Evolutionary conservation across 1,139 yeast genomes (phyloP), one percentile per base, ranked within the genome.

Genomic region (Suhomyces wounanorum): DNA sequence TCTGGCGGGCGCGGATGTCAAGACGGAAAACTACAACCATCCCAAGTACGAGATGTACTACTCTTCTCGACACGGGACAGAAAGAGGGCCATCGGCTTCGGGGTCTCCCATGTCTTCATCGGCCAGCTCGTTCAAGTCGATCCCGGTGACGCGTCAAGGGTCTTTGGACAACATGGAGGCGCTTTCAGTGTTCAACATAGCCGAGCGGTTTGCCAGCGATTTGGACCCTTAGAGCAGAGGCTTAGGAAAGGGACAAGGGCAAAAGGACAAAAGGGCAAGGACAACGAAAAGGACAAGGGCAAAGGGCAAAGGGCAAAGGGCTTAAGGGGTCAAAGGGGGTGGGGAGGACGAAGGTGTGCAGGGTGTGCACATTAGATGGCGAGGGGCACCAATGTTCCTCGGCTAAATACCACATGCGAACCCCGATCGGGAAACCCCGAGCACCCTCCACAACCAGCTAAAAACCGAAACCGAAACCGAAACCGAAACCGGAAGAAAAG

Each of bases 151-250:
- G 9, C 44, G 50, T 14, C 44, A 37, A 28, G 18, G 44, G 13
- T 48, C 54, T 7, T 16, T 41, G 33, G 59, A 55, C 3, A 54
- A 46, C 37, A 42, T 55, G 9, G 58, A 61, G 9, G 53, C 54
- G 41, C 48, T 57, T 26, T 59, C 63, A 13, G 52, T 66, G 28
- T 59, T 65, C 44, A 53, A 57, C 44, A 62, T 63, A 9, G 71
- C 71, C 6, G 67, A 67, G 52, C 56, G 59, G 50, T 68, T 68
- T 56, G 66, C 64, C n/a, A 60, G 59, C 43, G 66, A 64, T 44
- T 51, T 49, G 30, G 45, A 28, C 11, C 36, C 43, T 3, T 40
- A 30, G 26, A 23, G 30, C 23, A 4, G 3, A 21, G 6, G 40
- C 23, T n/a, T n/a, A n/a, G n/a, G n/a, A n/a, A n/a, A n/a, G n/a